Evolutionary conservation across 129 eudicot species (phyloP), one percentile per base, ranked within the genome.

Genomic region (Centella asiatica): DNA sequence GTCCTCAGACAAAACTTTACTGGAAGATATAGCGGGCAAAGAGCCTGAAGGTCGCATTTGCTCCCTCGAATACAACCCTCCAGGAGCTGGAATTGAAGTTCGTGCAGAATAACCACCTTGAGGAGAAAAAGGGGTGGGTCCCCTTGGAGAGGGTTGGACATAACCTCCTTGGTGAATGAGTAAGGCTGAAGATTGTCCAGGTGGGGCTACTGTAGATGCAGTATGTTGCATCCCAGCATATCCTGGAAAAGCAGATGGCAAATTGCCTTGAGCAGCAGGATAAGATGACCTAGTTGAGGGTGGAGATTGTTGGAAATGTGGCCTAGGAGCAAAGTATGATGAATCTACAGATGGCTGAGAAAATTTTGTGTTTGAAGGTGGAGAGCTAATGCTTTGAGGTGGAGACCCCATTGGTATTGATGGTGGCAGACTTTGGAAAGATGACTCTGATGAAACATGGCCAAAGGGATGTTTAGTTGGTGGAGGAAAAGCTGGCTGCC

Each of bases 1-100:
- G 64, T 92, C 95, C 72, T 92, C 95, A 32, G 67, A 76, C 80
- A 92, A 74, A 44, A 82, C 81, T 59, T 86, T 74, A 61, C 72
- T 51, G 62, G 74, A 51, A 20, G 88, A 79, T 10, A 68, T 73
- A n/a, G 94, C 85, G 19, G 94, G 95, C 53, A 78, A 77, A 25
- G 84, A 69, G 44, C 78, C 78, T 22, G 64, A 82, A 36, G 75
- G 76, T 56, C 69, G 88, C 67, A 72, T 45, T 47, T 67, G 73
- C 33, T 62, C 78, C 65, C 86, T 83, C 11, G 57, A 56, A 62
- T 85, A 78, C 64, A 67, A 68, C 44, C 90, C 90, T 72, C 73
- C 34, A 22, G 81, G 74, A 50, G 82, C 48, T 37, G 90, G 70
- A 67, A 60, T 62, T 18, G 62, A 26, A 37, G 89, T 86, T 57